Evolutionary conservation across 192 early-diverging fungal species (phyloP).

Genomic region (Coemansia sp.): DNA sequence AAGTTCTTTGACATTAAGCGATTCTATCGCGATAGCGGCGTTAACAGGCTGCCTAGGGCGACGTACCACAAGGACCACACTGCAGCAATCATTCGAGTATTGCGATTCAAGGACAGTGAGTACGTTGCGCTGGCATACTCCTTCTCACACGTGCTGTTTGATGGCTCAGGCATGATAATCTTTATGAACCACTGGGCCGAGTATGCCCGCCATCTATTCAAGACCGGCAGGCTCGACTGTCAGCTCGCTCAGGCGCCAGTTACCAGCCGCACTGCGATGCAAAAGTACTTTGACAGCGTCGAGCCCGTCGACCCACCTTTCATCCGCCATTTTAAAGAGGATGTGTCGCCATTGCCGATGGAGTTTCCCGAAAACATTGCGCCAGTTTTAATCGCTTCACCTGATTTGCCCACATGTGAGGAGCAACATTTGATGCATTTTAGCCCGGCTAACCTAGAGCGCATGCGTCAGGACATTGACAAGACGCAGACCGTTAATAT

Average conservation of each 20-base stretch:
- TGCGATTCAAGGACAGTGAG: conserved; percentile 35
- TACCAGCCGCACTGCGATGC: conserved; percentile 23
- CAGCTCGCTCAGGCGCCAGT: conserved; percentile 18
- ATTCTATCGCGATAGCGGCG: conserved; percentile 28
- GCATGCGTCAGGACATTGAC: conserved; percentile 39
- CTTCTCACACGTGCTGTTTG: conserved; percentile 40
- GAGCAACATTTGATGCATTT: conserved; percentile 50
- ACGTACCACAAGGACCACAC: conserved; percentile 37
- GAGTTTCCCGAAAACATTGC: conserved; percentile 18
- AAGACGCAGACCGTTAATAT: conserved; percentile 16
- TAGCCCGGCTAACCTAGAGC: conserved; percentile 20
- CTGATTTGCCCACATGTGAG: conserved; percentile 16
- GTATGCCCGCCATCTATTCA: conserved; percentile 24
- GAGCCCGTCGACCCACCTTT: conserved; percentile 24
- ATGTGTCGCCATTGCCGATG: neutral
- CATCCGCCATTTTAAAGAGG: conserved; percentile 33
- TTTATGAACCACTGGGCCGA: conserved; percentile 46
- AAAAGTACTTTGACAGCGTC: conserved; percentile 25
- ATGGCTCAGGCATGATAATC: conserved; percentile 14
- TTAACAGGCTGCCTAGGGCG: conserved; percentile 20
- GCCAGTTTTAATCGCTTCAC: conserved; percentile 33
- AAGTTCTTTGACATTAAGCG: conserved; percentile 43
- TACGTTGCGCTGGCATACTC: conserved; percentile 39
- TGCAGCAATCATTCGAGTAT: conserved; percentile 15
- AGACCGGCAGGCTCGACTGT: conserved; percentile 3